Evolutionary conservation across 2,329 filamentous ascomycete genomes (phyloP).

Genomic region (Ophiostoma quercus): DNA sequence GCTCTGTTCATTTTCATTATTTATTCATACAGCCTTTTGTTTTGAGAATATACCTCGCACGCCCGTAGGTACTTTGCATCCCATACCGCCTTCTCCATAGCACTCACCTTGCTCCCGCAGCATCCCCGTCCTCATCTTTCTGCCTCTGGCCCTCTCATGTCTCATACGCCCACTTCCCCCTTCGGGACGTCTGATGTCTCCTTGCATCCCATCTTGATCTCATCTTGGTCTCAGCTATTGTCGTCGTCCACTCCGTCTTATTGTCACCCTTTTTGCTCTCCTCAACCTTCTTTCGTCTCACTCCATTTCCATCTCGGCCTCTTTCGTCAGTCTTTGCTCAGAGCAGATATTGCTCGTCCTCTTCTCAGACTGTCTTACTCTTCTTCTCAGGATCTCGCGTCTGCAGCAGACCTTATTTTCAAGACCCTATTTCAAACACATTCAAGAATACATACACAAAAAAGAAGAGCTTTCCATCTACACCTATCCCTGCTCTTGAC

Average conservation of each 20-base stretch:
- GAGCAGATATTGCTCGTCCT: not conserved
- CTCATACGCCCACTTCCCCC: conserved; percentile 2
- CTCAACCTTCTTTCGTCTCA: not conserved
- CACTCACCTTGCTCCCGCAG: not conserved
- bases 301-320: not conserved
- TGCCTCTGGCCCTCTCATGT: not conserved
- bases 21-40: not conserved
- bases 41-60: not conserved
- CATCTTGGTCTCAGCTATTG: conserved; percentile 11
- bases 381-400: not conserved
- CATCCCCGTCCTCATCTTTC: conserved; percentile 6
- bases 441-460: not conserved
- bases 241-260: not conserved
- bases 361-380: conserved; percentile 9
- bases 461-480: not conserved
- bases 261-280: not conserved
- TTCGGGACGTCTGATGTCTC: conserved; percentile 11
- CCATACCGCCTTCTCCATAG: not conserved
- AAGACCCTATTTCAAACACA: not conserved
- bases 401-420: not conserved
- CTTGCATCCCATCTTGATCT: conserved; percentile 7
- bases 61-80: not conserved
- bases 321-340: not conserved
- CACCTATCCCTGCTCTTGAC: not conserved
- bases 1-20: not conserved